Base-by-base conservation (phyloP, 805 yeast species). In the Candida stauntonica region DNA sequence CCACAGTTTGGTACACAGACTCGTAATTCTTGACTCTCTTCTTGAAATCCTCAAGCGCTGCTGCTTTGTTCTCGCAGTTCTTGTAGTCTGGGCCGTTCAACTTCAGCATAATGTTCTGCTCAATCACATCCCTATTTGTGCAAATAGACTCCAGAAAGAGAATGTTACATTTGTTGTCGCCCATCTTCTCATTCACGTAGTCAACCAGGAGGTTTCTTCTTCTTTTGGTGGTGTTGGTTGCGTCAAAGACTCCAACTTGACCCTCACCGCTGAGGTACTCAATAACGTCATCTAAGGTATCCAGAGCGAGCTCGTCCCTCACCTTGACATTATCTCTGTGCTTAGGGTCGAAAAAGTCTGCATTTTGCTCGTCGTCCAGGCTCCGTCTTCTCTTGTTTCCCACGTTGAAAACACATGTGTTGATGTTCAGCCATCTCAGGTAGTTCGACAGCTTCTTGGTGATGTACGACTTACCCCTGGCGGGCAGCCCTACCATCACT, bases 401-500 rank as follows among this genome's bases (percentile, higher is more conserved):
- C 26, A 80, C 87, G 53, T 80, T 80, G 64, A 79, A 80, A 11
- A 79, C 77, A 41, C 76, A 63, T 47, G 81, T 76, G 46, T 73
- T 74, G 49, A 77, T 79, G 54, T 78, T 81, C 48, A 75, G 62
- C 84, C 84, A 79, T 58, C 73, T 74, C 46, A 78, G 61, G 58
- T 79, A 79, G 50, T 80, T 60, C 18, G 79, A 72, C 26, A 79
- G 59, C 55, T 80, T 79, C 51, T 76, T 77, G 23, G 87, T 79
- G 45, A 80, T 77, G 56, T 79, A 79, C 5, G 82, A 75, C 58
- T 80, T 80, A 12, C 87, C 87, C 44, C 86, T 63, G 5, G 87
- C 87, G 15, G 87, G 87, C 26, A 80, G 65, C 0, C 87, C 87
- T 9, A 81, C 86, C 79, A 81, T 78, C 8, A 80, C 78, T 39